Percentiles rank a stretch among this genome's conserved stretches.
Evolutionary conservation across 106 monocot genomes (phyloP).

Genomic region (Platanthera guangdongensis): DNA sequence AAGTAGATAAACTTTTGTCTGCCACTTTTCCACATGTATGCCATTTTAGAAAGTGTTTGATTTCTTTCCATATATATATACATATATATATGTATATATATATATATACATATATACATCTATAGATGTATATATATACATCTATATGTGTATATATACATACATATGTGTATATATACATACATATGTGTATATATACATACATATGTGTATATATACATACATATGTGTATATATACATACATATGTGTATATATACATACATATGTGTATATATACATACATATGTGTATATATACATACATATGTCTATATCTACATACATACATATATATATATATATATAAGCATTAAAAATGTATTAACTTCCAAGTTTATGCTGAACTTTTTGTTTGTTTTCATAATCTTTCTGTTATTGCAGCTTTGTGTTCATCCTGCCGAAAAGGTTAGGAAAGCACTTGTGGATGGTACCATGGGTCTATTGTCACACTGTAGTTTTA

Average conservation of each 20-base stretch:
- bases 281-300: no score
- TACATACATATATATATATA: no score
- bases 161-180: no score
- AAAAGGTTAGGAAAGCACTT: slow-evolving; percentile 67
- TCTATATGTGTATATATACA: no score
- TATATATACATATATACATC: no score
- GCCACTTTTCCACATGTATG: slow-evolving; percentile 87
- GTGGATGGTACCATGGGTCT: slow-evolving; percentile 53
- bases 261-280: no score
- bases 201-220: not conserved
- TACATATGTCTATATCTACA: no score
- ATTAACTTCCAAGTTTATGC: not conserved
- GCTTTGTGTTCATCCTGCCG: slow-evolving; percentile 76
- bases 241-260: no score
- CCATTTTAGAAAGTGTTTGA: not conserved
- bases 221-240: no score
- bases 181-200: no score
- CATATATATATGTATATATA: not conserved
- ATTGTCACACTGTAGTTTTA: slow-evolving; percentile 46
- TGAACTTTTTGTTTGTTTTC: not conserved
- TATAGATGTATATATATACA: no score
- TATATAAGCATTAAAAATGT: not conserved
- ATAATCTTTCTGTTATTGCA: slow-evolving; percentile 15
- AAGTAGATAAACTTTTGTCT: slow-evolving; percentile 75
- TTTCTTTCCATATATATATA: slow-evolving; percentile 2